Evolutionary conservation across 129 eudicot genomes (phyloP).

Genomic region (Flaveria bidentis): DNA sequence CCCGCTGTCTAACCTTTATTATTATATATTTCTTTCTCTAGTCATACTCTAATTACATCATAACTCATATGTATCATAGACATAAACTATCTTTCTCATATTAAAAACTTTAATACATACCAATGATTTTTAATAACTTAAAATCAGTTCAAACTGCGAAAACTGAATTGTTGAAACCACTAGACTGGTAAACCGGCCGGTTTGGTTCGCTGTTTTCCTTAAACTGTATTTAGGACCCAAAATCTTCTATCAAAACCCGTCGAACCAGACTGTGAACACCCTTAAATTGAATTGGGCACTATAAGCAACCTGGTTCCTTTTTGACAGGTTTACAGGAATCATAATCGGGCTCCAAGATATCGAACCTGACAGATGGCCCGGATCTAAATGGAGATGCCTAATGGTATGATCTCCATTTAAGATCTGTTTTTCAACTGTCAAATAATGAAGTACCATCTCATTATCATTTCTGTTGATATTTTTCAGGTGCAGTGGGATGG

Average conservation of each 20-base stretch:
- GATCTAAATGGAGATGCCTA: slow-evolving; percentile 93
- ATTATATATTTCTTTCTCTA: no score
- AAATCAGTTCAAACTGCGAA: not conserved
- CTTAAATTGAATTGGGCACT: not conserved
- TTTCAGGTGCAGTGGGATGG: slow-evolving; percentile 92
- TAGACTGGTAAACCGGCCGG: not conserved
- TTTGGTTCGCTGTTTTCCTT: not conserved
- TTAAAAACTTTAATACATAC: no score
- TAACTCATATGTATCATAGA: no score
- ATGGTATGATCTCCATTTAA: slow-evolving; percentile 47
- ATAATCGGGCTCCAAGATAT: slow-evolving; percentile 59
- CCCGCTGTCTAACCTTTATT: no score
- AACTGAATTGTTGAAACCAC: not conserved
- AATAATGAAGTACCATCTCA: not conserved
- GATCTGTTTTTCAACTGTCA: not conserved
- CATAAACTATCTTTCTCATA: no score
- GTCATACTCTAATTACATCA: no score
- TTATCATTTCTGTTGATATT: not conserved
- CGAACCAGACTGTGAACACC: not conserved
- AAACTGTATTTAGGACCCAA: not conserved
- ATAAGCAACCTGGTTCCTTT: not conserved
- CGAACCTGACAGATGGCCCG: slow-evolving; percentile 85
- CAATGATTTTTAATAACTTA: no score
- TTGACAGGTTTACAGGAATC: slow-evolving; percentile 68
- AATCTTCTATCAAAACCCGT: not conserved